phyloP scores from a whole-genome alignment of 176 grass and related monocot species.

The Lolium rigidum region DNA sequence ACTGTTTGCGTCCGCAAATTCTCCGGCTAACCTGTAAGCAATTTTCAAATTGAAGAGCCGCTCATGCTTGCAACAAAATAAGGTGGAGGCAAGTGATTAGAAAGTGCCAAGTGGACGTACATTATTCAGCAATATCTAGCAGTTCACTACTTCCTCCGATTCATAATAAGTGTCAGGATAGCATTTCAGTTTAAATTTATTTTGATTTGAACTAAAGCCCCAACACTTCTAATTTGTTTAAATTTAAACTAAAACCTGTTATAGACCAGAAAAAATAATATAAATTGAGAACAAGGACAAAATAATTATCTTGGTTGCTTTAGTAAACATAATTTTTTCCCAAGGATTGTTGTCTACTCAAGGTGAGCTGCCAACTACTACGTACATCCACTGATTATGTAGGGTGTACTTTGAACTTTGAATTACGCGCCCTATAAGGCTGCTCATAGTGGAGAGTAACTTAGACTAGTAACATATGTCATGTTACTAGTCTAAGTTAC shows the following conservation, averaged over 20 bases:
- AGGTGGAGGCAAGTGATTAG: background rate
- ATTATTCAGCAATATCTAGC: slow-evolving; percentile 5
- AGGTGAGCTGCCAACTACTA: background rate
- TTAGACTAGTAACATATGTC: too few relatives aligned
- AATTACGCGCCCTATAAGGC: background rate
- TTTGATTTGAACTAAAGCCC: too few relatives aligned
- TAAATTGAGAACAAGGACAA: background rate
- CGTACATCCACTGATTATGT: background rate
- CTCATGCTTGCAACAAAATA: slow-evolving; percentile 28
- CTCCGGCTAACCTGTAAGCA: slow-evolving; percentile 26
- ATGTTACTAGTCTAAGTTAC: too few relatives aligned
- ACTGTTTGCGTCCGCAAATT: slow-evolving; percentile 28
- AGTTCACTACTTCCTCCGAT: too few relatives aligned
- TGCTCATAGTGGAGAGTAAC: too few relatives aligned
- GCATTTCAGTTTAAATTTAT: too few relatives aligned
- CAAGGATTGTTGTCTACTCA: too few relatives aligned
- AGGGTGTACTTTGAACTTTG: background rate
- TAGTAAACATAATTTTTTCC: background rate
- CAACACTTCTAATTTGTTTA: too few relatives aligned
- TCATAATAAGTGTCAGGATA: too few relatives aligned
- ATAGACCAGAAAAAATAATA: background rate
- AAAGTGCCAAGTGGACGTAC: slow-evolving; percentile 3
- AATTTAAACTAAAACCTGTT: too few relatives aligned
- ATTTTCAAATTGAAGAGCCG: slow-evolving; percentile 20
- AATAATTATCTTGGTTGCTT: background rate